phyloP scores from a whole-genome alignment of 768 basidiomycete genomes.

The Pholiota microspora region DNA sequence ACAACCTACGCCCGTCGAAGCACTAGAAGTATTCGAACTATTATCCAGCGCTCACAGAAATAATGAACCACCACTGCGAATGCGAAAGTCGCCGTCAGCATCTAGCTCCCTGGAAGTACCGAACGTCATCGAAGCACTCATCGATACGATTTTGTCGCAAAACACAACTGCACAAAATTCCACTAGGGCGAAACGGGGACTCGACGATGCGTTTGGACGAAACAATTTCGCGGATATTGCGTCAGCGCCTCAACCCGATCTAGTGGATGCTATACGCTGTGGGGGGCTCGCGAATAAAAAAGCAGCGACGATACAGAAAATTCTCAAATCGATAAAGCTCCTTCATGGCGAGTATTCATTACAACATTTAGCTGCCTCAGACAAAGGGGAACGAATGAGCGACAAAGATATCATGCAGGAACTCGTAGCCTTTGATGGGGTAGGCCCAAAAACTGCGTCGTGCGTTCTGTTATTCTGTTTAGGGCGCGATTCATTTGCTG shows the following conservation, averaged over 20 bases:
- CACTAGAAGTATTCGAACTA: constrained; percentile 36
- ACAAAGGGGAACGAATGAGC: constrained; percentile 22
- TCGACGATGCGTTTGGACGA: constrained; percentile 48
- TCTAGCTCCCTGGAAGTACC: constrained; percentile 39
- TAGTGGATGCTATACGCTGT: constrained; percentile 48
- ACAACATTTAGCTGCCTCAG: constrained; percentile 43
- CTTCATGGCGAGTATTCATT: constrained; percentile 54
- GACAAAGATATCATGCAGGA: constrained; percentile 56
- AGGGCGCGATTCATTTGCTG: constrained; percentile 58
- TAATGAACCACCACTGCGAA: constrained; percentile 22
- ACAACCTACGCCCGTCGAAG: constrained; percentile 44
- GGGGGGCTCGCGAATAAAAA: constrained; percentile 64
- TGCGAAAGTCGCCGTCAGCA: constrained; percentile 22
- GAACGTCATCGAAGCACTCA: constrained; percentile 57
- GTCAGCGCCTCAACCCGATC: constrained; percentile 34
- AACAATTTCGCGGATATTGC: constrained; percentile 52
- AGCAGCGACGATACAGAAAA: constrained; percentile 50
- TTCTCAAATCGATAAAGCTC: constrained; percentile 39
- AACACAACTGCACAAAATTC: constrained; percentile 53
- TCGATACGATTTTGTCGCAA: constrained; percentile 60
- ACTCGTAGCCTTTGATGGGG: constrained; percentile 53
- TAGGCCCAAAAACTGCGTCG: constrained; percentile 63
- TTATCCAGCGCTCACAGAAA: constrained; percentile 36
- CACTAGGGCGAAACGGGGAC: constrained; percentile 43
- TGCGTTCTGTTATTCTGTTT: constrained; percentile 63